Evolutionary conservation across 2,329 filamentous ascomycete genomes (phyloP), one percentile per base, ranked within the genome.

Genomic region (Botryotinia narcissicola): DNA sequence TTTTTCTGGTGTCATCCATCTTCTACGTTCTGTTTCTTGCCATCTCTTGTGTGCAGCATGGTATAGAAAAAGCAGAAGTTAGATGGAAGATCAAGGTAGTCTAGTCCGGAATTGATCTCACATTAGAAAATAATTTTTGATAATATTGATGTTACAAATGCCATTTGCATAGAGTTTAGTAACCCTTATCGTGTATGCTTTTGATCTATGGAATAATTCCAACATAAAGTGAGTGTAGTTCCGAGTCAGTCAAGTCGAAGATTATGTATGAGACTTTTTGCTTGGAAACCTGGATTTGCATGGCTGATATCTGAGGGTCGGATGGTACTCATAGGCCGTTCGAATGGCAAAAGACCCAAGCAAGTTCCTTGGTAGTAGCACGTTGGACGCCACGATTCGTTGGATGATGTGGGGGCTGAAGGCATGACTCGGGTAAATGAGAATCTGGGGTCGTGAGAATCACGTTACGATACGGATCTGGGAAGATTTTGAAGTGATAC

Each of bases 71-170:
- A 81, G 79, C 78, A 78, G 78, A 75, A 77, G 76, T 76, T 80
- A 80, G 80, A 80, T 80, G 79, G 76, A 80, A 77, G 79, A 77
- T 80, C 74, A 80, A 77, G 80, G 77, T 81, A 81, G 80, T 79
- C 77, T 81, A 80, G 79, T 78, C 79, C 74, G 75, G 77, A 81
- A 81, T 81, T 77, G 79, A 81, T 80, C 79, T 80, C 77, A 79
- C 78, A 79, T 80, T 81, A 80, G 78, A 79, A 80, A 79, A 78
- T 73, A 57, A 70, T 73, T 59, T 68, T 72, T 67, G 70, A 44
- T 72, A 64, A 71, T 66, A 71, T 48, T 71, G 44, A 51, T 54
- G 32, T 54, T 70, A 46, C 54, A 57, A 20, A 37, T 16, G 37
- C n/a, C 37, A 37, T 42, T 69, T 51, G 51, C 35, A 67, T 29